These are phyloP conservation scores for Coniochaeta prunicola DNA, from an alignment of 2,329 filamentous ascomycete species.

Conservation along the genomic window DNA sequence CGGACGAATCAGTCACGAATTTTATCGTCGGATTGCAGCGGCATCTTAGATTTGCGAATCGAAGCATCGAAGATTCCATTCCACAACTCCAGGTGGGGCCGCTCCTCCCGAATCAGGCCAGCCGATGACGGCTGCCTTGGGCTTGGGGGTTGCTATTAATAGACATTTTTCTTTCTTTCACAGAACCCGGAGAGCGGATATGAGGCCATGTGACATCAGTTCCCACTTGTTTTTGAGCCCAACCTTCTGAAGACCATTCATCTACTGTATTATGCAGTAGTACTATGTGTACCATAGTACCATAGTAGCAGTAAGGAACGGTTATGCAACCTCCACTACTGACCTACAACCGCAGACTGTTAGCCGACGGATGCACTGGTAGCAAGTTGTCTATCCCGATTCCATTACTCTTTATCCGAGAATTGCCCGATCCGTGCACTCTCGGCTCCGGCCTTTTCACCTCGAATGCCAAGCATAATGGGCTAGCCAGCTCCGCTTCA, in stretches of 20 bases:
- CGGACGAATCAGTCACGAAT: background rate
- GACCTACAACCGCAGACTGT: background rate
- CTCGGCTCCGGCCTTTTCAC: background rate
- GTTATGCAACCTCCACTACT: background rate
- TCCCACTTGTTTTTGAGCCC: background rate
- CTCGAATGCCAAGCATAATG: background rate
- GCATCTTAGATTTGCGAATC: slow-evolving; percentile 3
- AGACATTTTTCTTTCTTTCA: background rate
- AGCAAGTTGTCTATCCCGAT: background rate
- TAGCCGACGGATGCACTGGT: background rate
- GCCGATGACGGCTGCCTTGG: background rate
- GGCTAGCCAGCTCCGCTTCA: background rate
- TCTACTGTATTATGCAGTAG: no score
- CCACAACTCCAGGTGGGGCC: background rate
- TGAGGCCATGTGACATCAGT: background rate
- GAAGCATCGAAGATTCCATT: slow-evolving; percentile 2
- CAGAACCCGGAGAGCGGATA: background rate
- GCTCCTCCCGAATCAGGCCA: background rate
- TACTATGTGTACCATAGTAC: no score
- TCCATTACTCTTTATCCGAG: background rate
- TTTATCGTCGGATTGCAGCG: background rate
- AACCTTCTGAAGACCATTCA: background rate
- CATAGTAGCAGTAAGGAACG: no score
- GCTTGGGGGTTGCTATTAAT: background rate
- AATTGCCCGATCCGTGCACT: background rate